phyloP scores from a whole-genome alignment of 306 rosid species.

The Malus orientalis region DNA sequence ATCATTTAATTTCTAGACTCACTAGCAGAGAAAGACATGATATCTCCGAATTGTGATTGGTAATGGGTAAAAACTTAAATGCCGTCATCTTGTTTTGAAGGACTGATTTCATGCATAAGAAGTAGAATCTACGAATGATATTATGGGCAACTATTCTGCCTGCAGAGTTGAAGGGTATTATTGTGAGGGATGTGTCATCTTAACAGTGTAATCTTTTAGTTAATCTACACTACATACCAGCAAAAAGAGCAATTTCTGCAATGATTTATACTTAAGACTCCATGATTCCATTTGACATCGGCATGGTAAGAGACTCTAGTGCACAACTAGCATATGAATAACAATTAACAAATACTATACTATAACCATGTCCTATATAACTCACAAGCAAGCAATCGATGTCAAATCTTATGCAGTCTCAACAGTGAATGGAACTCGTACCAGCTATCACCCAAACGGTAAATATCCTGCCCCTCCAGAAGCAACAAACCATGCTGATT shows the following conservation, averaged over 20 bases:
- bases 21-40: not conserved
- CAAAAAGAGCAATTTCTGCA: not conserved
- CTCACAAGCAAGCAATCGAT: not conserved
- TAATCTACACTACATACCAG: not conserved
- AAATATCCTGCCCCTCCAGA: conserved; percentile 90
- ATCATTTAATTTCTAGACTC: not conserved
- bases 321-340: not conserved
- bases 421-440: conserved; percentile 27
- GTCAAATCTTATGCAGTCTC: not conserved
- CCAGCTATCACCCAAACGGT: conserved; percentile 91
- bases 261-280: not conserved
- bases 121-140: not conserved
- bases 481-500: conserved; percentile 93
- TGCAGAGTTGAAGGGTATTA: not conserved
- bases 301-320: not conserved
- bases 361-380: not conserved
- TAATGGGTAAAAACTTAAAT: not conserved
- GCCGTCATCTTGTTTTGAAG: not conserved
- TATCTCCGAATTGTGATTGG: not conserved
- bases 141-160: not conserved
- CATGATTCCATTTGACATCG: not conserved
- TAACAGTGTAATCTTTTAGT: not conserved
- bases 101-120: not conserved
- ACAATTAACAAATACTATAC: not conserved
- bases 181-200: not conserved